Base-by-base conservation (phyloP, 2,329 filamentous ascomycete genomes). In the Teratosphaeria destructans region DNA sequence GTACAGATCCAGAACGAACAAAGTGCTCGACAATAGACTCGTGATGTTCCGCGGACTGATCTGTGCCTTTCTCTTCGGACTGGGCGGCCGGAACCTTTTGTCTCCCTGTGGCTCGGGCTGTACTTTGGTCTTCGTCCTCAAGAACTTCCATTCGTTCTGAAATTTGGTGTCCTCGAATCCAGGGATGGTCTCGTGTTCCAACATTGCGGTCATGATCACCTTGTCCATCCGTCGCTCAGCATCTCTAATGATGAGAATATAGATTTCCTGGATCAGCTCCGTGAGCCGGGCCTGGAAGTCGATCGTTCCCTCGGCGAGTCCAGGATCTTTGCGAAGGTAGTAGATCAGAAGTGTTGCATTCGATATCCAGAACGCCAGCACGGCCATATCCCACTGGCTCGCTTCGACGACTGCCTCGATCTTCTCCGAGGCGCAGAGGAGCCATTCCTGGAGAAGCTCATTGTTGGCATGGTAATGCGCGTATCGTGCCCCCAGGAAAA, bases 361-460 rank as follows among this genome's bases (percentile, higher is more conserved):
- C 1, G 94, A 97, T 69, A 96, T 91, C 94, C 94, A 99, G 71
- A 99, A 99, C 2, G 94, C 94, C 43, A 99, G 79, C 65, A 99
- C 96, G 0, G 94, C 99, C 94, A 99, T 99, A 71, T 99, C 94
- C 94, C 94, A 97, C 71, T 99, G 94, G 70, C 93, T 86, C 62
- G 84, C 84, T 74, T 97, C 94, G n/a, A 99, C 91, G 34, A 96
- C 90, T 61, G 91, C 87, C 71, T 97, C 97, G 68, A 99, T 97
- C 74, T 93, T 94, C 70, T 95, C 90, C 82, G 95, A 95, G 43
- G 94, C 90, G 39, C 88, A 87, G 29, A 89, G 81, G 16, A 99
- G 82, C 29, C 97, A 82, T 52, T 88, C 87, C 19, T 85, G 86
- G 10, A 99, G 78, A 10, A 99, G 80, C 63, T 96, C 92, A 2